Conservation (phyloP, 495 filamentous ascomycete species). For the Neurospora africana region DNA sequence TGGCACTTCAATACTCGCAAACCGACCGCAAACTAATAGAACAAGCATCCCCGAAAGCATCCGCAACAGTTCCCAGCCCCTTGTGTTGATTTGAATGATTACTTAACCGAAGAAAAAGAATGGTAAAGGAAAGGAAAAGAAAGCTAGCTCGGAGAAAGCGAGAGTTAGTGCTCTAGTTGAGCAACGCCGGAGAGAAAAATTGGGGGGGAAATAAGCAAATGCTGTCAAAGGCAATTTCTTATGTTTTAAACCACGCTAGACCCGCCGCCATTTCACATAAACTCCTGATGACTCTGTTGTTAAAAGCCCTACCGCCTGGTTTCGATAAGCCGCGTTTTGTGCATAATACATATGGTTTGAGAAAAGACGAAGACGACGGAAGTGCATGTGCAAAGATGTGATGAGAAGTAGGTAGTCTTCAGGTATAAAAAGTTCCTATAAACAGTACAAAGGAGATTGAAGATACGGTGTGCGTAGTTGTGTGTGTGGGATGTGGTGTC, state of each 20-base stretch:
- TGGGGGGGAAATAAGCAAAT: not conserved
- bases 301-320: not conserved
- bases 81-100: not conserved
- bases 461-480: not conserved
- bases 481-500: not conserved
- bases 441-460: not conserved
- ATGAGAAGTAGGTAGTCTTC: not conserved
- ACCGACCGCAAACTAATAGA: not conserved
- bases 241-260: not conserved
- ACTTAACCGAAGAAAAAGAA: not conserved
- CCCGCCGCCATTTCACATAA: not conserved
- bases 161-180: not conserved
- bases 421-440: not conserved
- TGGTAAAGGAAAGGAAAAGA: not conserved
- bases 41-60: not conserved
- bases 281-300: not conserved
- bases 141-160: not conserved
- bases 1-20: not conserved
- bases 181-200: not conserved
- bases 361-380: not conserved
- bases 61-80: not conserved
- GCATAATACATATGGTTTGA: not conserved
- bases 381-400: not conserved
- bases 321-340: not conserved
- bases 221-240: not conserved